These are phyloP conservation scores for Paraphysoderma sedebokerense DNA, from an alignment of 371 early-diverging fungal genomes.

Conservation along the genomic window DNA sequence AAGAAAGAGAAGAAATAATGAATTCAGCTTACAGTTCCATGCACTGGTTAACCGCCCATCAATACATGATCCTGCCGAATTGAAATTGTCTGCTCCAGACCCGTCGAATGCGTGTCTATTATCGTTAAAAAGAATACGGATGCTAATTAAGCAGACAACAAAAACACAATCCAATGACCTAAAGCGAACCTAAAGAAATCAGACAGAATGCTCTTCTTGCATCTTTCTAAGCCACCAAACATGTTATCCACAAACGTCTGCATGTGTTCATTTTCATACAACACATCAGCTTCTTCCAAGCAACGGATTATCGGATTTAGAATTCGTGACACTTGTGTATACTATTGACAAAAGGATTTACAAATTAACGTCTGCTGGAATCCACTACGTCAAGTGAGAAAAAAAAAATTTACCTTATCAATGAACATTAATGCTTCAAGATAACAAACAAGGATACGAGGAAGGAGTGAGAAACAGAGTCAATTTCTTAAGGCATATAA, in stretches of 20 bases:
- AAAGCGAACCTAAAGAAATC: slow-evolving; percentile 94
- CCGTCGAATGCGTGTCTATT: slow-evolving; percentile 95
- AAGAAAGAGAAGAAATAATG: background rate
- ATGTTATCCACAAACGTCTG: slow-evolving; percentile 38
- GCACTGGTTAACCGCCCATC: slow-evolving; percentile 87
- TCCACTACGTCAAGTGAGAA: background rate
- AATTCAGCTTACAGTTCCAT: slow-evolving; percentile 58
- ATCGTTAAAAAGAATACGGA: no score
- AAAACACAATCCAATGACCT: no score
- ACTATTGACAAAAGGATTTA: slow-evolving; percentile 22
- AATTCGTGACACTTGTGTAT: slow-evolving; percentile 88
- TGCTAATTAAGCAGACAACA: no score
- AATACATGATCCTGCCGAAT: slow-evolving; percentile 91
- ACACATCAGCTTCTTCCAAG: slow-evolving; percentile 55
- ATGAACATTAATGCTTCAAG: slow-evolving; percentile 94
- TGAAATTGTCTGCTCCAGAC: slow-evolving; percentile 85
- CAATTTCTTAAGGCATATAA: background rate
- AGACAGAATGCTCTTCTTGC: slow-evolving; percentile 23
- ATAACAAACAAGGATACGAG: no score
- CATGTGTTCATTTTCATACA: slow-evolving; percentile 17
- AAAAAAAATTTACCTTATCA: slow-evolving; percentile 40
- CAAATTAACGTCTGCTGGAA: background rate
- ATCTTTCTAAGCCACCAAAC: slow-evolving; percentile 47
- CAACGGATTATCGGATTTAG: slow-evolving; percentile 66
- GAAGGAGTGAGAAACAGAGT: background rate